Evolutionary conservation across 179 eudicot genomes (phyloP).

Genomic region (Silene noctiflora): DNA sequence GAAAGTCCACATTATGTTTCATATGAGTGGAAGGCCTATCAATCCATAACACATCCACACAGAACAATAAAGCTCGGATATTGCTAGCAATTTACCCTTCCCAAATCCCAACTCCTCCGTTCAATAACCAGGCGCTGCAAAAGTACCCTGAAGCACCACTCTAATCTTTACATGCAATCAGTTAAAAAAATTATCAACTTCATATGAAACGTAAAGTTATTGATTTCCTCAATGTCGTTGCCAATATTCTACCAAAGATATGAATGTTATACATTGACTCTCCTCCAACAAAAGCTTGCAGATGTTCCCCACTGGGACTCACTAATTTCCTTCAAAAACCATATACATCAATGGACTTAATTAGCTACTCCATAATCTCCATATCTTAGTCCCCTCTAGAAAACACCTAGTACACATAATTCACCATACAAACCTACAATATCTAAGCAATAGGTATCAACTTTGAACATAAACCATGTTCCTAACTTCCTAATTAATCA

Average conservation of each 20-base stretch:
- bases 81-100: neutral
- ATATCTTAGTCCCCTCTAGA: neutral
- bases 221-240: neutral
- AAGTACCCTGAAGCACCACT: neutral
- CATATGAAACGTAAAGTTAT: no score
- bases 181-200: neutral
- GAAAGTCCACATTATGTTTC: no score
- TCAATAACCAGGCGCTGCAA: neutral
- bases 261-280: neutral
- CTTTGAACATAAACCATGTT: neutral
- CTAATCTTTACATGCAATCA: neutral
- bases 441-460: neutral
- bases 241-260: neutral
- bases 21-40: no score
- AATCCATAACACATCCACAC: no score
- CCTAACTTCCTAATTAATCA: no score
- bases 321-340: neutral
- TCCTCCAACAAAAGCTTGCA: conserved; percentile 8
- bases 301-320: neutral
- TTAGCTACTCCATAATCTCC: no score
- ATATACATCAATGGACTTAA: neutral
- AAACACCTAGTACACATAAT: neutral
- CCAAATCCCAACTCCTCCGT: neutral
- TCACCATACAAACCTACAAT: neutral
- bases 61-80: no score